Evolutionary conservation across 139 green algal genomes (phyloP).

Genomic region (Nannochloris sp.): DNA sequence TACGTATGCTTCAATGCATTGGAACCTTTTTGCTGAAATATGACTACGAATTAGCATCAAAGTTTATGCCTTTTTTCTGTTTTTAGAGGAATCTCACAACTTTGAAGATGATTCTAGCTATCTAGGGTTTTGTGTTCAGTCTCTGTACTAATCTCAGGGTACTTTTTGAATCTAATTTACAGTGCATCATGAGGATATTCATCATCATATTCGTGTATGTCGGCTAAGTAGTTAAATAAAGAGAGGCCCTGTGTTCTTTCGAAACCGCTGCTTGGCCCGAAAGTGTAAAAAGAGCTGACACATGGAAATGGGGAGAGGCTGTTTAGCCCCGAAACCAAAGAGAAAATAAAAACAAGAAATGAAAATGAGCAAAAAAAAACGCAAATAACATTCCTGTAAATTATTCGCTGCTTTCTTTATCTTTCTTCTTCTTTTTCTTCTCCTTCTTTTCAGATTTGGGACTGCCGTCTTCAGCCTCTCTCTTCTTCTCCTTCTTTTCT

Average conservation of each 20-base stretch:
- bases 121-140: too few relatives aligned
- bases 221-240: background rate
- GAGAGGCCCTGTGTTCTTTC: background rate
- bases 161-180: too few relatives aligned
- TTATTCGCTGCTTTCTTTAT: constrained; percentile 3
- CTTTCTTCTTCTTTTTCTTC: constrained; percentile 49
- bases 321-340: background rate
- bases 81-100: too few relatives aligned
- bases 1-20: too few relatives aligned
- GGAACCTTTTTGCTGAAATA: too few relatives aligned
- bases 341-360: background rate
- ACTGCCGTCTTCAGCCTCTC: constrained; percentile 11
- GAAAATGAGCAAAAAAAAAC: too few relatives aligned
- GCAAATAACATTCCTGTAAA: too few relatives aligned
- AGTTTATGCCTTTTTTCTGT: too few relatives aligned
- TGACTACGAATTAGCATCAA: too few relatives aligned
- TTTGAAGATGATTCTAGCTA: too few relatives aligned
- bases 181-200: too few relatives aligned
- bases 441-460: constrained; percentile 24
- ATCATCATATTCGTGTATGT: background rate
- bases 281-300: background rate
- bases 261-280: background rate
- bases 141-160: too few relatives aligned
- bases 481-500: constrained; percentile 50
- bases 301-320: background rate